Conservation (phyloP, 2,329 filamentous ascomycete genomes). For the Botrytis byssoidea region DNA sequence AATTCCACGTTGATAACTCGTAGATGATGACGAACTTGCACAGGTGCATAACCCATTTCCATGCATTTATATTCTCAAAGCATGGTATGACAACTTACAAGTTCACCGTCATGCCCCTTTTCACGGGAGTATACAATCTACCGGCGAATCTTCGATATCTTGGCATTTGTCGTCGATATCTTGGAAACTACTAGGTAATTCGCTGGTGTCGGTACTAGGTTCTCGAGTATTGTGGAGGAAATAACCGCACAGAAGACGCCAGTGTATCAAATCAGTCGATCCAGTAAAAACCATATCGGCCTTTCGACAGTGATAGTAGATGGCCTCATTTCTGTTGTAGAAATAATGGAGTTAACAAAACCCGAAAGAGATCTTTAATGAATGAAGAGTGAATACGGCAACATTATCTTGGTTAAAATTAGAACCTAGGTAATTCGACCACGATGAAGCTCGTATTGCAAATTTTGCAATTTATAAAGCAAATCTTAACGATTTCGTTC, state of each 20-base stretch:
- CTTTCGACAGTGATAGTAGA: background rate
- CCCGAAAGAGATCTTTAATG: background rate
- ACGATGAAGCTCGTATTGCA: conserved; percentile 8
- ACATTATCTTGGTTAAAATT: background rate
- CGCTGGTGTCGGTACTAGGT: background rate
- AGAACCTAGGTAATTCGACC: background rate
- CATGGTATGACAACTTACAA: background rate
- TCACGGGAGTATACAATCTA: background rate
- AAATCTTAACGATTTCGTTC: background rate
- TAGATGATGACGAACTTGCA: background rate
- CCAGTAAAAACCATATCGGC: background rate
- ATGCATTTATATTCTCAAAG: background rate
- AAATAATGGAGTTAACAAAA: background rate
- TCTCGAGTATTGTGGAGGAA: background rate
- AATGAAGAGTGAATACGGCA: background rate
- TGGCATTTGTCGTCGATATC: conserved; percentile 4
- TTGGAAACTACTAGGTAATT: background rate
- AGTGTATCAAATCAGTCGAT: background rate
- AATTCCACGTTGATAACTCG: background rate
- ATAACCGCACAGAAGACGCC: background rate
- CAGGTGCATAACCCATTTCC: background rate
- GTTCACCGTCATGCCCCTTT: conserved; percentile 5
- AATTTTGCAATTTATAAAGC: background rate
- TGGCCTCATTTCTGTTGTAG: background rate
- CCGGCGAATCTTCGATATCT: background rate